These are phyloP conservation scores for Boletus rubropictus DNA, from an alignment of 768 basidiomycete genomes.

Conservation along the genomic window DNA sequence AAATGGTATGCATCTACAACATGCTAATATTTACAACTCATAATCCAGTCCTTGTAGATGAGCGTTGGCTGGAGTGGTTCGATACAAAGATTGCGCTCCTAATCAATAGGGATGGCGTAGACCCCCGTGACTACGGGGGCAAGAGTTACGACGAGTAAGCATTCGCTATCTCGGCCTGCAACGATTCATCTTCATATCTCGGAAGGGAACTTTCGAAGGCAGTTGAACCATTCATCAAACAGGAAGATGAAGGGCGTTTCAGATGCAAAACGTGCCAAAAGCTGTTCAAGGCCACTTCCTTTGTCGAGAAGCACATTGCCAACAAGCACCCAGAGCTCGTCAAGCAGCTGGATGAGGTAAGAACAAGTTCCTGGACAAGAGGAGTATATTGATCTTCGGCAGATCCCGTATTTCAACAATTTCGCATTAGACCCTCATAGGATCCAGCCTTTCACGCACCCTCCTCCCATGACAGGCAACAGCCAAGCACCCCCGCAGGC, in stretches of 20 bases:
- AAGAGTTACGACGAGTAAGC: slow-evolving; percentile 86
- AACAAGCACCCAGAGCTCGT: slow-evolving; percentile 91
- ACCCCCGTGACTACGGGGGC: slow-evolving; percentile 84
- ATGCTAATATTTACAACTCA: slow-evolving; percentile 8
- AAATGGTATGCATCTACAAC: slow-evolving; percentile 46
- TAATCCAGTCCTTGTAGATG: slow-evolving; percentile 45
- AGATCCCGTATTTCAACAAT: slow-evolving; percentile 91
- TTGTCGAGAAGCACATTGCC: slow-evolving; percentile 95
- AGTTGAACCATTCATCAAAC: slow-evolving; percentile 78
- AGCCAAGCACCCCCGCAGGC: slow-evolving; percentile 79
- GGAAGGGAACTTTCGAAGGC: slow-evolving; percentile 75
- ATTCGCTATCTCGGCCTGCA: slow-evolving; percentile 13
- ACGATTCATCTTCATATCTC: slow-evolving; percentile 11
- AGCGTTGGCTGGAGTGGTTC: slow-evolving; percentile 85
- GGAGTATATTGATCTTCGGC: slow-evolving; percentile 17
- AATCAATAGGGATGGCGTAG: slow-evolving; percentile 71
- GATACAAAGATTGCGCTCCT: slow-evolving; percentile 82
- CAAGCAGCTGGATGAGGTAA: slow-evolving; percentile 79
- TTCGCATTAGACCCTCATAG: slow-evolving; percentile 95
- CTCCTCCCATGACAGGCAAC: slow-evolving; percentile 62
- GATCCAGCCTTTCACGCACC: slow-evolving; percentile 79
- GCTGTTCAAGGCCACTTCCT: slow-evolving; percentile 94
- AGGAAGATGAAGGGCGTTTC: slow-evolving; percentile 96
- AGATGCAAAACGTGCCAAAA: slow-evolving; percentile 96
- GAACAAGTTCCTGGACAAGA: slow-evolving; percentile 17